These are phyloP conservation scores for Acanthamoeba triangularis DNA, from an alignment of 208 protist genomes.

Conservation along the genomic window DNA sequence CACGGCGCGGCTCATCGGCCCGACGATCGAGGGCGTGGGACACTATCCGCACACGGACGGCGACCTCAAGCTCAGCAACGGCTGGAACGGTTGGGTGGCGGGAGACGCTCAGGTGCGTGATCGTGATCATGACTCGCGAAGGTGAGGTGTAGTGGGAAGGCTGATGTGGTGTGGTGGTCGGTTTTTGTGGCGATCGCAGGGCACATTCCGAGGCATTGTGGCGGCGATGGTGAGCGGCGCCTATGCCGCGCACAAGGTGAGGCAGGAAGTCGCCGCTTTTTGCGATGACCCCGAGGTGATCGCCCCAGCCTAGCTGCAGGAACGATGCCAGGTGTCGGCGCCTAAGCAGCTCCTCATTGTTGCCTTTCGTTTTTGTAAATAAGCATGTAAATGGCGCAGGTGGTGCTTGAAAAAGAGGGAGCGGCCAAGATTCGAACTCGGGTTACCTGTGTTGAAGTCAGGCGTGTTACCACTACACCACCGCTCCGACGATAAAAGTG, in stretches of 20 bases:
- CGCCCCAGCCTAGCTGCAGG: neutral
- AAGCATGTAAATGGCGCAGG: too few relatives aligned
- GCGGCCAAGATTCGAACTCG: too few relatives aligned
- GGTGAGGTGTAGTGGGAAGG: too few relatives aligned
- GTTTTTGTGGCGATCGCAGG: neutral
- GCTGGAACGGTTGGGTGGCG: neutral
- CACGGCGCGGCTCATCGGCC: neutral
- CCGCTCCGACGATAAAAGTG: too few relatives aligned
- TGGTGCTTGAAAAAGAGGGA: too few relatives aligned
- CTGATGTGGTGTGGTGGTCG: too few relatives aligned
- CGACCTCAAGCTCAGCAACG: neutral
- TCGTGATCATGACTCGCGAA: too few relatives aligned
- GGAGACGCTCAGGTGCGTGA: neutral
- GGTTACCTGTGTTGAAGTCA: too few relatives aligned
- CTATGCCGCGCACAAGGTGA: conserved; percentile 22
- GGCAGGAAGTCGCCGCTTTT: neutral
- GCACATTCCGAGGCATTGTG: conserved; percentile 44
- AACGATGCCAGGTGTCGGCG: too few relatives aligned
- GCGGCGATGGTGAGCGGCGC: conserved; percentile 52
- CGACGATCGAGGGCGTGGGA: conserved; percentile 1
- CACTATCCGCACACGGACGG: conserved; percentile 18
- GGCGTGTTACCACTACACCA: too few relatives aligned
- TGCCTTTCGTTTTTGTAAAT: too few relatives aligned
- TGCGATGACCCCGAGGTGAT: neutral
- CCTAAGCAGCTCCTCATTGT: too few relatives aligned